A percentile compares a stretch with the other conserved stretches of the same genome.
phyloP scores from a whole-genome alignment of 2,329 filamentous ascomycete species.

The Aspergillus chevalieri region DNA sequence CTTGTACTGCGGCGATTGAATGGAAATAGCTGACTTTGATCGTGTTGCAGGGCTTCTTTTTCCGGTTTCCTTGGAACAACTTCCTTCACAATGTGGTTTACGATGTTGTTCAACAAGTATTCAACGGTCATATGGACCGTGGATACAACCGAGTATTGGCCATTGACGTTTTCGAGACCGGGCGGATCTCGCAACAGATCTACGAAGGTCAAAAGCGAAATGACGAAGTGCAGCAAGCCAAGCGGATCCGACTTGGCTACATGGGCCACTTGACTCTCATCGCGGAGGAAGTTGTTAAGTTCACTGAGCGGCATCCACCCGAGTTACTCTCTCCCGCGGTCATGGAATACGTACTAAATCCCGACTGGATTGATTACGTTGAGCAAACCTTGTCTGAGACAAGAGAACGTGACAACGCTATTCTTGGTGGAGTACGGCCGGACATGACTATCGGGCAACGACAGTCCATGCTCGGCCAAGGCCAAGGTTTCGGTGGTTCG shows the following conservation, averaged over 20 bases:
- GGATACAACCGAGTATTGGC: conserved; percentile 87
- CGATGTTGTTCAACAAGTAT: conserved; percentile 97
- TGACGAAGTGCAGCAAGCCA: conserved; percentile 75
- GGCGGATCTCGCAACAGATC: conserved; percentile 83
- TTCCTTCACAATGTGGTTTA: conserved; percentile 99
- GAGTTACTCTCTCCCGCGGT: conserved; percentile 79
- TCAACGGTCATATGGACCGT: conserved; percentile 95
- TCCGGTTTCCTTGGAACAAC: conserved; percentile 98
- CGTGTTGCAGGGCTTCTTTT: conserved; percentile 76
- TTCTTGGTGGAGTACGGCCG: conserved; percentile 87
- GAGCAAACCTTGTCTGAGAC: conserved; percentile 91
- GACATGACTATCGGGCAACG: conserved; percentile 81
- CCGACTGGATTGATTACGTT: conserved; percentile 90
- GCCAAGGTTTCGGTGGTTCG: conserved; percentile 55
- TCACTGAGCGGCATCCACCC: conserved; percentile 86
- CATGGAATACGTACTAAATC: conserved; percentile 79
- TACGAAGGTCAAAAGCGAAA: conserved; percentile 83
- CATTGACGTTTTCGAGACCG: conserved; percentile 86
- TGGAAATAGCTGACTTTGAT: not conserved
- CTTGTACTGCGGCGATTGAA: not conserved
- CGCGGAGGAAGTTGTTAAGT: conserved; percentile 97
- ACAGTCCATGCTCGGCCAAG: conserved; percentile 56
- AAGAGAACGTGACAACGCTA: conserved; percentile 93
- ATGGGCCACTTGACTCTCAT: conserved; percentile 98
- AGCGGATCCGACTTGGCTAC: conserved; percentile 88